Base-by-base conservation (phyloP, 148 eudicot species). In the Camellia sinensis region DNA sequence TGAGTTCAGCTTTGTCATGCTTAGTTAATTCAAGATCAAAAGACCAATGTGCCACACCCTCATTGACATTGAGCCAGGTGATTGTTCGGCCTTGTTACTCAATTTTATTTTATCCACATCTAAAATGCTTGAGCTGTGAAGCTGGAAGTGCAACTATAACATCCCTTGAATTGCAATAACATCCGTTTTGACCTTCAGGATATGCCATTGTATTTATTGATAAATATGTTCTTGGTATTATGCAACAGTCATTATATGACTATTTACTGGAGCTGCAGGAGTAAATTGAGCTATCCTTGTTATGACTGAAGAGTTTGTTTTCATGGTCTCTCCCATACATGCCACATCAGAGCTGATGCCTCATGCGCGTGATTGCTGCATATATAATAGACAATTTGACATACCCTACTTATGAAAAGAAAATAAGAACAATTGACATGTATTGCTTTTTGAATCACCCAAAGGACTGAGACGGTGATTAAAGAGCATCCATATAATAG, bases 1-100 rank as follows among this genome's bases (percentile, higher is more conserved):
- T 87, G 13, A 84, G 76, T 80, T 88, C 90, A 74, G 95, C 95
- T 64, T 83, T 94, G 54, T 89, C 91, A 54, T 89, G 94, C 84
- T 79, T 92, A 44, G 73, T 84, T 64, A 81, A 79, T 68, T 77
- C 88, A 46, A 89, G 80, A 80, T 65, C 87, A 21, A 84, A 71
- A 75, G 66, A 62, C n/a, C 65, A 64, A 6, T 89, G 95, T 83
- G 70, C 85, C 70, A 41, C 82, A 60, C 80, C 95, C 22, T 48
- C 75, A 4, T 8, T 73, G 43, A 82, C 74, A 41, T 80, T 94
- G 76, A 80, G 80, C 78, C 98, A 94, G 93, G 98, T 92, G 74
- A 80, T 29, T 59, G 54, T 85, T 71, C 67, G 52, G 67, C 54
- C 17, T 56, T 0, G 13, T 7, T 6, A 7, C 74, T 53, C 21